These are phyloP conservation scores for Cladosporium sp. DNA, from an alignment of 2,329 filamentous ascomycete species.

Conservation along the genomic window DNA sequence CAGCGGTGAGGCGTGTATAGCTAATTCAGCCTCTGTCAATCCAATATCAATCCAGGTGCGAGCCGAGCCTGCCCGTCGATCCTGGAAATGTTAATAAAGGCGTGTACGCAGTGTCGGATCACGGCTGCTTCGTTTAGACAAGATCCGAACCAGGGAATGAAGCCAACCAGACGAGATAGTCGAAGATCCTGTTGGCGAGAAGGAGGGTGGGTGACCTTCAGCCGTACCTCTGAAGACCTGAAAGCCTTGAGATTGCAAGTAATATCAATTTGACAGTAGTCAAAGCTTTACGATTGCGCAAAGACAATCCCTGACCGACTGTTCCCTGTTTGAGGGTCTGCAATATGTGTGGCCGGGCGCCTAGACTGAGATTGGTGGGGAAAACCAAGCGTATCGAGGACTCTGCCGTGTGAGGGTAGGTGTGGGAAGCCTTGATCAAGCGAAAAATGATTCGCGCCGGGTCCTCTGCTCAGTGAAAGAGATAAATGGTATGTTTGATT, in stretches of 20 bases:
- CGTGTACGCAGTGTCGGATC: slow-evolving; percentile 17
- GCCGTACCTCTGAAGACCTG: slow-evolving; percentile 3
- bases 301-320: slow-evolving; percentile 17
- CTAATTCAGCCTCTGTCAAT: background rate
- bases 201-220: slow-evolving; percentile 19
- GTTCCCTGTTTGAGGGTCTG: slow-evolving; percentile 16
- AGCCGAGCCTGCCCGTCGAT: slow-evolving; percentile 21
- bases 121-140: slow-evolving; percentile 22
- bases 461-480: slow-evolving; percentile 21
- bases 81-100: slow-evolving; percentile 21
- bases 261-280: slow-evolving; percentile 17
- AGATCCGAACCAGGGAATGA: slow-evolving; percentile 19
- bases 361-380: slow-evolving; percentile 17
- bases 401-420: slow-evolving; percentile 8
- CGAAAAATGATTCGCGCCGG: slow-evolving; percentile 15
- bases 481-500: slow-evolving; percentile 30
- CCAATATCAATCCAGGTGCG: background rate
- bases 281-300: slow-evolving; percentile 18
- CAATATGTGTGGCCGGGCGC: slow-evolving; percentile 18
- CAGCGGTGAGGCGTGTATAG: slow-evolving; percentile 9
- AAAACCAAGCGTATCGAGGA: slow-evolving; percentile 12
- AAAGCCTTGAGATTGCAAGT: slow-evolving; percentile 16
- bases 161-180: slow-evolving; percentile 2
- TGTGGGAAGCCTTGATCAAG: background rate
- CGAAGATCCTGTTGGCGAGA: slow-evolving; percentile 10